Percentiles rank a stretch among this genome's conserved stretches.
Conservation (phyloP, 441 rosid genomes). For the Eruca vesicaria region DNA sequence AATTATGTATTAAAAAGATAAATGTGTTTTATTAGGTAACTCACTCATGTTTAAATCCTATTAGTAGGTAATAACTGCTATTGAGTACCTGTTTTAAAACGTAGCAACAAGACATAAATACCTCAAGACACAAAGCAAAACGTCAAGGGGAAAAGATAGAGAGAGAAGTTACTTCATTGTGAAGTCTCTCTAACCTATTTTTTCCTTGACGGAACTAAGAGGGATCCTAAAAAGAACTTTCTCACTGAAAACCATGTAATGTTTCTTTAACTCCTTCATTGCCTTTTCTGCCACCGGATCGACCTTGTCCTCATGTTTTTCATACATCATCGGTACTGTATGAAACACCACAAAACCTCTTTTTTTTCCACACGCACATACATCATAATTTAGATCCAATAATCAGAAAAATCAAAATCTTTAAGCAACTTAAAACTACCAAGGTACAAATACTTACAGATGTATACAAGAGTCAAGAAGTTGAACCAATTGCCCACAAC, state of each 20-base stretch:
- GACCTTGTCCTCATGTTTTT: slow-evolving; percentile 76
- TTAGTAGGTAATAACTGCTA: too few relatives aligned
- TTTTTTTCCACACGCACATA: too few relatives aligned
- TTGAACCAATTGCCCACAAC: slow-evolving; percentile 73
- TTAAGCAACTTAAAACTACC: too few relatives aligned
- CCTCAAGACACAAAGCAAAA: slow-evolving; percentile 28
- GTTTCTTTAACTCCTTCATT: slow-evolving; percentile 58
- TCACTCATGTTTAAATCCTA: too few relatives aligned
- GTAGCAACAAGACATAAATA: not conserved
- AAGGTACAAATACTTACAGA: too few relatives aligned
- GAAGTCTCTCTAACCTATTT: slow-evolving; percentile 40
- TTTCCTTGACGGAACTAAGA: slow-evolving; percentile 44
- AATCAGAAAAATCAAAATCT: too few relatives aligned
- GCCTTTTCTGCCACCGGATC: slow-evolving; percentile 83
- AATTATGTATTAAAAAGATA: too few relatives aligned
- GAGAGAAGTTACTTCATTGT: slow-evolving; percentile 5
- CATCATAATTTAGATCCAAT: too few relatives aligned
- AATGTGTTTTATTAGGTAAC: too few relatives aligned
- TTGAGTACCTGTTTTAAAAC: too few relatives aligned
- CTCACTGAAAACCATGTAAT: slow-evolving; percentile 51
- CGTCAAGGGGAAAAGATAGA: not conserved
- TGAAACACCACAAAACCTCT: slow-evolving; percentile 62
- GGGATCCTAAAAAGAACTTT: slow-evolving; percentile 54
- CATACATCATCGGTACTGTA: slow-evolving; percentile 65
- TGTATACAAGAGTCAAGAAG: slow-evolving; percentile 79